Conservation (phyloP, 2,329 filamentous ascomycete species). For the Amesomyces nigricolor region DNA sequence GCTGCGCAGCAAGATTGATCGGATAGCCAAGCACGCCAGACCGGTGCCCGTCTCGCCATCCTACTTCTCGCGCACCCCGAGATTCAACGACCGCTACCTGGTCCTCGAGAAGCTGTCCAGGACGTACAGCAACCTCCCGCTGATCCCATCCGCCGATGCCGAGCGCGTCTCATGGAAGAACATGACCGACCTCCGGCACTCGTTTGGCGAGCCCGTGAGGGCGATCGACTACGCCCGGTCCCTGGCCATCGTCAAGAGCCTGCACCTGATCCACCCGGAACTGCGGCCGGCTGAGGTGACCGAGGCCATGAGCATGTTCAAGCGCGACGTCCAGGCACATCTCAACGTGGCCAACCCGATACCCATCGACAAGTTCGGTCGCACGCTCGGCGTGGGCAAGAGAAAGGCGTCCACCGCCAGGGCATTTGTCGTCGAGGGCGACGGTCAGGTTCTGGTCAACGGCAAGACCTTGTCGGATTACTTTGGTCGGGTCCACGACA, state of each 20-base stretch:
- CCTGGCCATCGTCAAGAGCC: slow-evolving; percentile 65
- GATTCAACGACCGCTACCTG: slow-evolving; percentile 81
- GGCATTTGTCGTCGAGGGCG: slow-evolving; percentile 86
- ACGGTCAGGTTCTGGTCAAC: slow-evolving; percentile 84
- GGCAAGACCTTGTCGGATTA: slow-evolving; percentile 75
- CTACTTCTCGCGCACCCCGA: slow-evolving; percentile 86
- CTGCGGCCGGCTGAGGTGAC: slow-evolving; percentile 67
- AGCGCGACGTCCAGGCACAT: slow-evolving; percentile 67
- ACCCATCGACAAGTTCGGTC: slow-evolving; percentile 68
- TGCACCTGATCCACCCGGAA: slow-evolving; percentile 80
- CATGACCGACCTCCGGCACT: slow-evolving; percentile 66
- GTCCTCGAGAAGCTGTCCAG: slow-evolving; percentile 64
- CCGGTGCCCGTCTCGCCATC: slow-evolving; percentile 79
- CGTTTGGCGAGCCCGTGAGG: slow-evolving; percentile 66
- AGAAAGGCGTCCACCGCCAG: slow-evolving; percentile 83
- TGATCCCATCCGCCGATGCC: slow-evolving; percentile 57
- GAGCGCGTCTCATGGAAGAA: slow-evolving; percentile 77
- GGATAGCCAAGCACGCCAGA: slow-evolving; percentile 52
- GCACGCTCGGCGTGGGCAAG: slow-evolving; percentile 73
- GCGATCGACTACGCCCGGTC: slow-evolving; percentile 74
- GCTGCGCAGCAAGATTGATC: slow-evolving; percentile 29
- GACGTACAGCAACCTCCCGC: slow-evolving; percentile 69
- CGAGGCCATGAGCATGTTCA: slow-evolving; percentile 61
- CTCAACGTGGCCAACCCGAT: slow-evolving; percentile 57
- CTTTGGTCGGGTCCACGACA: slow-evolving; percentile 85